A percentile compares a stretch with the other conserved stretches of the same genome.
phyloP scores from a whole-genome alignment of 2,329 filamentous ascomycete species.

The Sphaerulina musiva region DNA sequence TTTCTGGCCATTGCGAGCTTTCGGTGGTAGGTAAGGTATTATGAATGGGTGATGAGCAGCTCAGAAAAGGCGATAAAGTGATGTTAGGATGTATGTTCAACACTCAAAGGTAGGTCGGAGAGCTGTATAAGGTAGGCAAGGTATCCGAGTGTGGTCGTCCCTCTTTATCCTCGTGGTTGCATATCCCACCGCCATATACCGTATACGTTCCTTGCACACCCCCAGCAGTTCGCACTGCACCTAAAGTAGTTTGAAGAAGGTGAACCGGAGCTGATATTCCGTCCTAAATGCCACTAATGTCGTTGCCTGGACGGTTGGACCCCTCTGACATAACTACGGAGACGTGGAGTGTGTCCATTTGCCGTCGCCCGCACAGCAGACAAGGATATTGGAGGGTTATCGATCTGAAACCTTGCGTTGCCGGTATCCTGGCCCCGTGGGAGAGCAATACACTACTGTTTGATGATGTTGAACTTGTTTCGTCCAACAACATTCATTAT shows the following conservation, averaged over 20 bases:
- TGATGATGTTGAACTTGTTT: too few species aligned
- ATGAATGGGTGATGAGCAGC: not conserved
- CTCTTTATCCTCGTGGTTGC: constrained; percentile 1
- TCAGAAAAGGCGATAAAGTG: not conserved
- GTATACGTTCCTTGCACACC: constrained; percentile 4
- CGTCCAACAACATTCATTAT: too few species aligned
- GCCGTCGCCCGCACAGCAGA: not conserved
- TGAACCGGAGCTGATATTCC: too few species aligned
- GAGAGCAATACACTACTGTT: not conserved
- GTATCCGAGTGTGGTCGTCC: too few species aligned
- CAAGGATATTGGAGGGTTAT: not conserved
- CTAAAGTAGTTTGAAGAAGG: not conserved
- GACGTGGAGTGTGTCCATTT: not conserved
- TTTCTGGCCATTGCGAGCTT: not conserved
- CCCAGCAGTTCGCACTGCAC: not conserved
- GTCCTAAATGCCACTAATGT: not conserved
- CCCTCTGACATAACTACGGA: not conserved
- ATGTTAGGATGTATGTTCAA: not conserved
- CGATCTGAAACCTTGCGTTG: not conserved
- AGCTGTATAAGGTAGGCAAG: too few species aligned
- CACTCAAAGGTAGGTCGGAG: too few species aligned
- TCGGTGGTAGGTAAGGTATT: not conserved
- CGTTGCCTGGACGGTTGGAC: not conserved
- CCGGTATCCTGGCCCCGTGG: not conserved
- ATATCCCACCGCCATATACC: constrained; percentile 1